A percentile compares a stretch with the other conserved stretches of the same genome.
Conservation (phyloP, 2,329 filamentous ascomycete species). For the Amphichorda felina region DNA sequence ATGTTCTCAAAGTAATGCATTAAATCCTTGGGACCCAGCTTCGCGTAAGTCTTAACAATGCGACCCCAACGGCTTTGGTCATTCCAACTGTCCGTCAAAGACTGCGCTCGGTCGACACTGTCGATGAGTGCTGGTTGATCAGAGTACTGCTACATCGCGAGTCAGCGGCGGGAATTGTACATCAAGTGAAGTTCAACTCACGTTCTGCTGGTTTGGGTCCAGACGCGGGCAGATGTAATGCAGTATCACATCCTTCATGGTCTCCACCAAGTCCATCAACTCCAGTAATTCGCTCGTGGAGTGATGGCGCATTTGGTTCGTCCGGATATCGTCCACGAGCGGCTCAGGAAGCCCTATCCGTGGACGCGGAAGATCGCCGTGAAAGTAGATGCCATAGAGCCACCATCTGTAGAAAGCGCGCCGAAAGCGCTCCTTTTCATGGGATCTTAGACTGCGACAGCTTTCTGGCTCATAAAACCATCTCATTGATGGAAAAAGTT, state of each 20-base stretch:
- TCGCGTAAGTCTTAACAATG: slow-evolving; percentile 32
- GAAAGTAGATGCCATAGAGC: slow-evolving; percentile 40
- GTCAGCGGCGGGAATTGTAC: slow-evolving; percentile 6
- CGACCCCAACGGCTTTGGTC: slow-evolving; percentile 24
- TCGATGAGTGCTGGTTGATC: slow-evolving; percentile 11
- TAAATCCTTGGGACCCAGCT: slow-evolving; percentile 36
- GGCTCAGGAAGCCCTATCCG: slow-evolving; percentile 24
- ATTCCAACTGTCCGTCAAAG: slow-evolving; percentile 20
- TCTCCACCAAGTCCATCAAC: slow-evolving; percentile 30
- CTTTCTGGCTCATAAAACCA: slow-evolving; percentile 34
- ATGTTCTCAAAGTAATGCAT: slow-evolving; percentile 34
- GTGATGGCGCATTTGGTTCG: slow-evolving; percentile 29
- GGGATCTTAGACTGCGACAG: slow-evolving; percentile 27
- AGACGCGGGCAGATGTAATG: slow-evolving; percentile 34
- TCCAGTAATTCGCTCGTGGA: slow-evolving; percentile 31
- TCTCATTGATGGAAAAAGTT: slow-evolving; percentile 27
- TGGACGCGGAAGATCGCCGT: slow-evolving; percentile 27
- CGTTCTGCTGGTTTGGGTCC: slow-evolving; percentile 21
- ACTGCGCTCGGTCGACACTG: slow-evolving; percentile 13
- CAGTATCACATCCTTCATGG: slow-evolving; percentile 29
- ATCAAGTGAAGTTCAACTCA: slow-evolving; percentile 11
- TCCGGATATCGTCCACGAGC: slow-evolving; percentile 25
- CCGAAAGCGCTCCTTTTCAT: slow-evolving; percentile 34
- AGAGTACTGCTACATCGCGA: slow-evolving; percentile 5
- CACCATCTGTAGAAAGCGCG: slow-evolving; percentile 41